Conservation (phyloP, 495 filamentous ascomycete genomes). For the Hypoxylon rickii region DNA sequence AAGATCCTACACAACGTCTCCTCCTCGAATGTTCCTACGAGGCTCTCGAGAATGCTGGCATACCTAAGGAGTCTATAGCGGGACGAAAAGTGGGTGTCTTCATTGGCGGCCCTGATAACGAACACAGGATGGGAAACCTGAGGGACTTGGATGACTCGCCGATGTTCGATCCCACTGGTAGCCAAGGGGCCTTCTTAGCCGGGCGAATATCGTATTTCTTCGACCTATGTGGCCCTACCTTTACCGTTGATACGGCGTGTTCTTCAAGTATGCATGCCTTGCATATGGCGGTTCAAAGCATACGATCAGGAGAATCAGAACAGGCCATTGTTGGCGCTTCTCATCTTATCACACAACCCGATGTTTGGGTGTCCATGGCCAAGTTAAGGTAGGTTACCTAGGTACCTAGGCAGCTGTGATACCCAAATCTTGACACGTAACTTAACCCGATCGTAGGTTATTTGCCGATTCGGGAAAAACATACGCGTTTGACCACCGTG, state of each 20-base stretch:
- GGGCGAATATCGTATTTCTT: slow-evolving; percentile 62
- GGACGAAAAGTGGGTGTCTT: slow-evolving; percentile 53
- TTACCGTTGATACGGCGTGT: slow-evolving; percentile 85
- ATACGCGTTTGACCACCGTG: slow-evolving; percentile 48
- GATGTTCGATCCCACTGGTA: slow-evolving; percentile 48
- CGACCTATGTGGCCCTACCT: slow-evolving; percentile 58
- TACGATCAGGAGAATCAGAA: slow-evolving; percentile 61
- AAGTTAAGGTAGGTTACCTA: slow-evolving; percentile 23
- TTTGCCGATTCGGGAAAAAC: slow-evolving; percentile 46
- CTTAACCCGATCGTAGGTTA: too few species aligned
- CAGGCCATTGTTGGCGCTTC: slow-evolving; percentile 54
- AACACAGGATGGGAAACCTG: slow-evolving; percentile 44
- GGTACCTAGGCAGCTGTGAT: too few species aligned
- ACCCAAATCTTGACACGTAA: too few species aligned
- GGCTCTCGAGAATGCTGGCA: slow-evolving; percentile 57
- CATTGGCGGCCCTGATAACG: slow-evolving; percentile 46
- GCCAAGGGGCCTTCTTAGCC: slow-evolving; percentile 53
- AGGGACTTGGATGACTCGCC: slow-evolving; percentile 47
- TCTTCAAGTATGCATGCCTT: slow-evolving; percentile 68
- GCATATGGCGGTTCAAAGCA: slow-evolving; percentile 77
- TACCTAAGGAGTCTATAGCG: slow-evolving; percentile 49
- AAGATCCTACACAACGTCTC: slow-evolving; percentile 60
- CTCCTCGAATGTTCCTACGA: slow-evolving; percentile 61
- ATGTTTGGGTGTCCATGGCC: slow-evolving; percentile 48
- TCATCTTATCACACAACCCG: slow-evolving; percentile 48